Base-by-base conservation (phyloP, 1,284 basidiomycete species). In the Xerocomus amazonicus region DNA sequence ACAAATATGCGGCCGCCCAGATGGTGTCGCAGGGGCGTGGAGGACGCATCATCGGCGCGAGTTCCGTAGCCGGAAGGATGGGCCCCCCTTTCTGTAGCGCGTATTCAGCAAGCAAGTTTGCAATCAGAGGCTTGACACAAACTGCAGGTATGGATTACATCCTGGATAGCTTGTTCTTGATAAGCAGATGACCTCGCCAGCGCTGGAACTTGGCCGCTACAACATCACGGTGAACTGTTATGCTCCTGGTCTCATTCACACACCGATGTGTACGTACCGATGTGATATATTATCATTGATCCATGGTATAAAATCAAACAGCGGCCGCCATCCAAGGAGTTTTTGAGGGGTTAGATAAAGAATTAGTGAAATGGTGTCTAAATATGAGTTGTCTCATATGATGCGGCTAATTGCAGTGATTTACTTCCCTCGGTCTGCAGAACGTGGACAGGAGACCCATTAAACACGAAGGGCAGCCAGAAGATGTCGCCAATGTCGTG, bases 61-160 rank as follows among this genome's bases (percentile, higher is more conserved):
- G 3, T 17, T 36, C 35, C 4, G 14, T 12, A 34, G 14, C 10
- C 33, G 1, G 35, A 19, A 36, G 6, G 17, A 8, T 17, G 35
- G 35, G 35, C 19, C 3, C 4, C 19, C 19, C 19, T 23, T 23
- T 23, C 19, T 23, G 19, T 23, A 23, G 19, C 36, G 57, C 69
- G 9, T 73, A 71, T 54, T 66, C 57, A 44, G 60, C 66, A 26
- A 71, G 71, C 27, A 76, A 76, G 59, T 74, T 74, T 53, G 75
- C 72, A 6, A 70, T 74, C 12, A 58, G 71, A 17, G 69, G 70
- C 3, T 61, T 75, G 48, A 73, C 72, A 0, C 72, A 72, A 47
- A 61, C 61, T 16, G 63, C 71, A 29, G 70, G 49, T 52, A 46
- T 39, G 48, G 28, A 27, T 6, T 23, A 8, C 7, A 10, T 31